Base-by-base conservation (phyloP, 148 eudicot species). In the Cornus controversa region DNA sequence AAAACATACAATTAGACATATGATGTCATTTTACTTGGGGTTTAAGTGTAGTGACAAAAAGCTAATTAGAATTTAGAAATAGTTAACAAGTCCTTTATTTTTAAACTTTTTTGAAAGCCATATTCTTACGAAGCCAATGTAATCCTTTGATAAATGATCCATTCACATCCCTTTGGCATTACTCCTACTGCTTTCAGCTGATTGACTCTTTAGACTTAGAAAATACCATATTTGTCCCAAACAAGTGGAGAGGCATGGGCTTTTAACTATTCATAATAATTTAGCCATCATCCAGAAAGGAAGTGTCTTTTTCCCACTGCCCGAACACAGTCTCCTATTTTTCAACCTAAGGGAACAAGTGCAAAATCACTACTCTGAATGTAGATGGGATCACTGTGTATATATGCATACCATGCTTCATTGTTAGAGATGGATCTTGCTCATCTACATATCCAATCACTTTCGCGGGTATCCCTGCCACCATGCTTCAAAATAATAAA, bases 401-500 rank as follows among this genome's bases (percentile, higher is more conserved):
- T 40, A 9, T 40, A 40, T 6, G 45, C 11, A 42, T 82, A 87
- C 92, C 92, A 54, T 89, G 92, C 53, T 84, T 89, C 90, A 85
- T 89, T 68, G 90, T 84, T 77, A 89, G 79, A 80, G 92, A 89
- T 16, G 92, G 90, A 80, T 80, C 81, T 82, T 85, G 81, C 78
- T 87, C 87, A 34, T 80, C 79, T n/a, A 71, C 88, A 87, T 82
- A 86, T 58, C 90, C 92, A 80, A 89, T 84, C 73, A 89, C 85
- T 81, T 84, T 85, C 54, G 92, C 87, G 14, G 92, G 92, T 72
- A 87, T 85, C 76, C 92, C 92, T 73, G 90, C 90, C 29, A 85
- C 87, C 89, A 89, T 84, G 67, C 92, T 89, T 82, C 80, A 79
- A 76, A 76, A 31, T 5, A 63, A 69, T 75, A 34, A 54, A 74